Conservation (phyloP, 1,139 yeast genomes). For the Yamadazyma triangularis region DNA sequence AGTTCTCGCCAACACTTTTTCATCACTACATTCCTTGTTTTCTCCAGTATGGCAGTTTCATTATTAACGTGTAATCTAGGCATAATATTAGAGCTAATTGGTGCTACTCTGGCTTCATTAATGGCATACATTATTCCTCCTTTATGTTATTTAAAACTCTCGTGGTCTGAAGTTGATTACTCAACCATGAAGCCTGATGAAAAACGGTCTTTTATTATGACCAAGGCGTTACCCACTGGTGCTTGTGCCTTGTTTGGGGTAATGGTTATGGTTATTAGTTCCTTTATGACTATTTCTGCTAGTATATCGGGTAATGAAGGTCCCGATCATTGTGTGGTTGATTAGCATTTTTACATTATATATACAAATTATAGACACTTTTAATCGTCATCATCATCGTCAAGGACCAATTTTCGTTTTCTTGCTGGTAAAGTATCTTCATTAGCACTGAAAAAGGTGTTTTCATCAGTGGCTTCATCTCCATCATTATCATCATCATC, state of each 20-base stretch:
- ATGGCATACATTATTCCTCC: conserved; percentile 95
- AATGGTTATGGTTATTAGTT: conserved; percentile 71
- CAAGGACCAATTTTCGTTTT: conserved; percentile 14
- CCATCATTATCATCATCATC: conserved; percentile 21
- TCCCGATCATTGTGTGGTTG: conserved; percentile 35
- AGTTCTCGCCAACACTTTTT: conserved; percentile 50
- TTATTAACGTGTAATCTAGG: conserved; percentile 85
- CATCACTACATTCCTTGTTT: conserved; percentile 65
- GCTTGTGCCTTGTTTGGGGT: conserved; percentile 69
- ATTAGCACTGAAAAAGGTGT: conserved; percentile 10
- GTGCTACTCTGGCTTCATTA: conserved; percentile 88
- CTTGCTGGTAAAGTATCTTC: conserved; percentile 6
- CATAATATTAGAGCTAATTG: conserved; percentile 81
- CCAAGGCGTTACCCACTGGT: conserved; percentile 48
- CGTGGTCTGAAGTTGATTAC: conserved; percentile 45
- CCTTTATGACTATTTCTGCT: conserved; percentile 62
- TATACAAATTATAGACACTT: background rate
- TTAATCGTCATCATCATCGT: conserved; percentile 20
- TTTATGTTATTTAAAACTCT: conserved; percentile 66
- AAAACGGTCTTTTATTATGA: conserved; percentile 24
- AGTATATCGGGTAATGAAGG: conserved; percentile 32
- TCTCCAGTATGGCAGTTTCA: conserved; percentile 71
- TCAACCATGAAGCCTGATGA: conserved; percentile 27
- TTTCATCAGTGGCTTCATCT: conserved; percentile 5
- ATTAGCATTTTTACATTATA: conserved; percentile 11